Base-by-base conservation (phyloP, 495 filamentous ascomycete genomes). In the Astrocystis sublimbata region DNA sequence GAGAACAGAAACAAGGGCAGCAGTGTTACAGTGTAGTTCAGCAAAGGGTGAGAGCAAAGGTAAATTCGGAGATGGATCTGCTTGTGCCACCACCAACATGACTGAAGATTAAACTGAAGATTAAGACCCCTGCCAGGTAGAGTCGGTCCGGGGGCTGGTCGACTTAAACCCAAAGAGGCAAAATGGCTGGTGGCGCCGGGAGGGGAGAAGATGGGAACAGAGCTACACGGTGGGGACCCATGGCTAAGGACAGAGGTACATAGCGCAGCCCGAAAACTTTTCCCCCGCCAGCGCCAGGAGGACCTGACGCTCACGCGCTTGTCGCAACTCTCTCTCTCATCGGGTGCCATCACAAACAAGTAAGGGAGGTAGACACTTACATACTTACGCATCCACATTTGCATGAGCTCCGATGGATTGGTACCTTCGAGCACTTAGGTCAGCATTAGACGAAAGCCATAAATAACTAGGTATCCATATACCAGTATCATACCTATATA, bases 61-160 rank as follows among this genome's bases (percentile, higher is more conserved):
- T 17, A 6, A 2, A 17, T 9, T 3, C 9, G 12, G 10, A 30
- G 21, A n/a, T 6, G 24, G 26, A 13, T 19, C 43, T 26, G 2
- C 4, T 13, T 17, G 45, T 9, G 23, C 17, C 7, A 28, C 30
- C 24, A n/a, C 43, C 15, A 0, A 47, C 8, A 26, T 15, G n/a
- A 28, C 17, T 26, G 19, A 2, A 5, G 15, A 26, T 21, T 5
- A 33, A n/a, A 35, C 17, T 9, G 50, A 61, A 46, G 59, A 46
- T 61, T 61, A 46, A 28, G 15, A 53, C 59, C 59, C 59, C 40
- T 53, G 59, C 31, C 38, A 54, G 49, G 59, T 61, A 61, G 38
- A 23, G 2, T 52, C 24, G 10, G 45, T 23, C 12, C 43, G 23
- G 43, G 4, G 19, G 6, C 31, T n/a, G 19, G 19, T 19, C 10